Base-by-base conservation (phyloP, 257 asterid species). In the Forsythia viridissima region DNA sequence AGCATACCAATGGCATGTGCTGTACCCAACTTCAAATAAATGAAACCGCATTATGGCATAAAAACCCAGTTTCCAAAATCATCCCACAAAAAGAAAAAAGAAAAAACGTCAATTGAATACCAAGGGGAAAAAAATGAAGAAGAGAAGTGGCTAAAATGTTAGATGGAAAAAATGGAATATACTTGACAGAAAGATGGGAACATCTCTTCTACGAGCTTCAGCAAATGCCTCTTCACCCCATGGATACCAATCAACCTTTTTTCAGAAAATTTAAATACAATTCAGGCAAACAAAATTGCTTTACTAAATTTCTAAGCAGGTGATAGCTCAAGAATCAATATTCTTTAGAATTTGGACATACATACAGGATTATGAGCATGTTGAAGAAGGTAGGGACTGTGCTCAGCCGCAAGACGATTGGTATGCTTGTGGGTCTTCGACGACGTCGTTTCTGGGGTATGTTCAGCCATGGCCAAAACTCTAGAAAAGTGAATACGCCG, bases 1-100 rank as follows among this genome's bases (percentile, higher is more conserved):
- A 30, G 42, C 96, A 80, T 88, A 95, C 99, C 99, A 95, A 72
- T 95, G 99, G 71, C 99, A 95, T 21, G 98, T 95, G 97, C 98
- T 95, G 92, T 93, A 95, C 46, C 99, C 99, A 85, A 95, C 99
- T 95, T 90, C 89, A 87, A 82, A 80, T 48, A 77, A 77, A 80
- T 82, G 70, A 80, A 71, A 84, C 78, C 80, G 40, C 67, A 42
- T 4, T 76, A 77, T 21, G 61, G 79, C 78, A 81, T 41, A 65
- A 46, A 65, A 46, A 72, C n/a, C 24, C 73, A 59, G 20, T 59
- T 59, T 13, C 75, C 80, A 71, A 30, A 18, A 57, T 75, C 78
- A 76, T 30, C 34, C 34, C 34, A 30, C 34, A 30, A 30, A 24
- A 8, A 0, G 66, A 65, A 46, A 46, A 52, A 79, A 6, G 0